A percentile compares a stretch with the other conserved stretches of the same genome.
phyloP scores from a whole-genome alignment of 441 rosid species.

The Gossypium schwendimanii region DNA sequence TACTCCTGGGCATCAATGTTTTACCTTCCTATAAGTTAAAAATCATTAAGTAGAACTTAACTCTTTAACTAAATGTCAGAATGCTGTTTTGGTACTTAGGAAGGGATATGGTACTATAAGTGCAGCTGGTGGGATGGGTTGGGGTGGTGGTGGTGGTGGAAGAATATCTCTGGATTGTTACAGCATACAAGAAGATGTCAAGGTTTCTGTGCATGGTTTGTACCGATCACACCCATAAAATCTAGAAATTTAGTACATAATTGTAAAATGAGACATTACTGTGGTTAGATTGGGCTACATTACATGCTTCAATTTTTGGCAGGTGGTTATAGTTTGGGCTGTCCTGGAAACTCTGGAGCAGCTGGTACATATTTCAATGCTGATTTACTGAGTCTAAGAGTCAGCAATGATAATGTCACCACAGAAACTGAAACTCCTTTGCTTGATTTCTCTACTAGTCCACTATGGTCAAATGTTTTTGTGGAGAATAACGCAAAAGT shows the following conservation, averaged over 20 bases:
- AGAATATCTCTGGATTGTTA: constrained; percentile 89
- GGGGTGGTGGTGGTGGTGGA: constrained; percentile 99
- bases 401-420: constrained; percentile 73
- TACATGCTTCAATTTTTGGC: constrained; percentile 23
- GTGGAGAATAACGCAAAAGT: constrained; percentile 92
- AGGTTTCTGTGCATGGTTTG: constrained; percentile 86
- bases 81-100: constrained; percentile 43
- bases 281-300: constrained; percentile 9
- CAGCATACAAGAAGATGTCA: constrained; percentile 91
- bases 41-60: constrained; percentile 1
- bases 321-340: constrained; percentile 87
- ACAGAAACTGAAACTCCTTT: constrained; percentile 95
- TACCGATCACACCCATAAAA: constrained; percentile 22
- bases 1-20: neutral
- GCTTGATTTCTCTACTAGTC: constrained; percentile 84
- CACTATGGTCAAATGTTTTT: constrained; percentile 83
- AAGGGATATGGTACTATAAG: constrained; percentile 84
- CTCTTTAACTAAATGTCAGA: constrained; percentile 12
- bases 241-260: neutral
- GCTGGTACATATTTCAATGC: constrained; percentile 96
- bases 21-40: constrained; percentile 6
- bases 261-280: constrained; percentile 8
- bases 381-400: constrained; percentile 75
- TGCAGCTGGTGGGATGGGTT: constrained; percentile 89
- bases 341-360: constrained; percentile 88